phyloP scores from a whole-genome alignment of 805 yeast genomes.

The Barnettozyma siamensis region DNA sequence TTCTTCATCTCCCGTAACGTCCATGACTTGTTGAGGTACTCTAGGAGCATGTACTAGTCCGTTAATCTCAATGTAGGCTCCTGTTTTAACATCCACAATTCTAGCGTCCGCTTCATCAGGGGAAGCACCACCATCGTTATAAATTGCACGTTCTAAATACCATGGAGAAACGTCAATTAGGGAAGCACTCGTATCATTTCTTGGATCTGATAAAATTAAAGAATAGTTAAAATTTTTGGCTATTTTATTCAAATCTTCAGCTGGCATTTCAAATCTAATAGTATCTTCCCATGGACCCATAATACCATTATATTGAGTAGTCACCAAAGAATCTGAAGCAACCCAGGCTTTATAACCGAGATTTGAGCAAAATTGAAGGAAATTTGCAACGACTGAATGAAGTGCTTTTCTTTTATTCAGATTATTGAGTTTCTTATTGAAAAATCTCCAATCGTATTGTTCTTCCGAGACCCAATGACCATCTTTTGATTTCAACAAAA shows the following conservation, averaged over 20 bases:
- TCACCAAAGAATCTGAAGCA: conserved; percentile 43
- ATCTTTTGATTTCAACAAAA: conserved; percentile 29
- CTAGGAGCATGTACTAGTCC: conserved; percentile 32
- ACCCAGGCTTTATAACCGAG: conserved; percentile 41
- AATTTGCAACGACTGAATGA: conserved; percentile 40
- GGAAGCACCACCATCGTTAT: conserved; percentile 41
- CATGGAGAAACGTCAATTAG: conserved; percentile 44
- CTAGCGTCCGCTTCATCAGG: conserved; percentile 45
- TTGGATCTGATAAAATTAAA: conserved; percentile 37
- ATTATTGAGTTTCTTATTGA: conserved; percentile 37
- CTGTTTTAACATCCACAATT: conserved; percentile 55
- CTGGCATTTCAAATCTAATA: conserved; percentile 46
- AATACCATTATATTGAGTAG: conserved; percentile 46
- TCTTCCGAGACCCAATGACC: conserved; percentile 28
- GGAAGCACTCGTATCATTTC: conserved; percentile 40
- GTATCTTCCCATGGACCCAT: conserved; percentile 49
- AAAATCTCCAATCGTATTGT: conserved; percentile 64
- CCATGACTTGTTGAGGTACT: conserved; percentile 14
- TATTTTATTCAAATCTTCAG: conserved; percentile 39
- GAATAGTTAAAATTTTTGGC: conserved; percentile 44
- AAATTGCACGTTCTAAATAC: conserved; percentile 42
- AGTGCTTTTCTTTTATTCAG: conserved; percentile 39
- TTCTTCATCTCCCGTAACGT: conserved; percentile 9
- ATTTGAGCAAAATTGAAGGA: conserved; percentile 39
- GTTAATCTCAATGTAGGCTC: conserved; percentile 52